Evolutionary conservation across 345 rosid species (phyloP).

Genomic region (Excoecaria agallocha): DNA sequence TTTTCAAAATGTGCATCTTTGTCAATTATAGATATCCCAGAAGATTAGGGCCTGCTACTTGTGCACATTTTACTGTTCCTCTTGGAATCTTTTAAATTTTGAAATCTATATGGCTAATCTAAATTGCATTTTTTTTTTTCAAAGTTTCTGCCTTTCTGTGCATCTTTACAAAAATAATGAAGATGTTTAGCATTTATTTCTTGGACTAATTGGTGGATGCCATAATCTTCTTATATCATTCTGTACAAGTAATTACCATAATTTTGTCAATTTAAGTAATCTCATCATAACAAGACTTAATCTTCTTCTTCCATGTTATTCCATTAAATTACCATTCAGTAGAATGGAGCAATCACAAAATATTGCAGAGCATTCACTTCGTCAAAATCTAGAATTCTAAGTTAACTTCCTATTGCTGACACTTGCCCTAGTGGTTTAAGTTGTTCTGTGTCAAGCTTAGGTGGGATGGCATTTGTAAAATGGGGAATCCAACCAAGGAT

Average conservation of each 20-base stretch:
- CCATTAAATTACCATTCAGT: not conserved
- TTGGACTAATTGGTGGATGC: not conserved
- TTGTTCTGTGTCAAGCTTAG: not conserved
- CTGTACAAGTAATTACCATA: not conserved
- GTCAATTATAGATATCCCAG: not conserved
- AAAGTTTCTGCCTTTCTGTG: not conserved
- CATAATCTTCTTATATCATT: not conserved
- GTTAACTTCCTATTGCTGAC: not conserved
- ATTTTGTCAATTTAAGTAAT: not conserved
- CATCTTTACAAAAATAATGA: not conserved
- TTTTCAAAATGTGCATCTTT: not conserved
- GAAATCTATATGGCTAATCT: not conserved
- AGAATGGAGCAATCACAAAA: not conserved
- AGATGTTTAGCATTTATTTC: not conserved
- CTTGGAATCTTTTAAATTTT: not conserved
- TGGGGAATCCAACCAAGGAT: not conserved
- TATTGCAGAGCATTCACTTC: not conserved
- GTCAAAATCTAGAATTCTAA: not conserved
- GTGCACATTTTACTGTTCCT: not conserved
- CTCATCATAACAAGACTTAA: not conserved
- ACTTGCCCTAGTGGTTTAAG: not conserved
- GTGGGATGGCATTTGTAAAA: not conserved
- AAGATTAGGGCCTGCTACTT: not conserved
- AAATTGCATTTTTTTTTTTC: not conserved
- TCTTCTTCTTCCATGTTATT: not conserved